A percentile compares a stretch with the other conserved stretches of the same genome.
Evolutionary conservation across 441 rosid species (phyloP).

Genomic region (Omphalea diandra): DNA sequence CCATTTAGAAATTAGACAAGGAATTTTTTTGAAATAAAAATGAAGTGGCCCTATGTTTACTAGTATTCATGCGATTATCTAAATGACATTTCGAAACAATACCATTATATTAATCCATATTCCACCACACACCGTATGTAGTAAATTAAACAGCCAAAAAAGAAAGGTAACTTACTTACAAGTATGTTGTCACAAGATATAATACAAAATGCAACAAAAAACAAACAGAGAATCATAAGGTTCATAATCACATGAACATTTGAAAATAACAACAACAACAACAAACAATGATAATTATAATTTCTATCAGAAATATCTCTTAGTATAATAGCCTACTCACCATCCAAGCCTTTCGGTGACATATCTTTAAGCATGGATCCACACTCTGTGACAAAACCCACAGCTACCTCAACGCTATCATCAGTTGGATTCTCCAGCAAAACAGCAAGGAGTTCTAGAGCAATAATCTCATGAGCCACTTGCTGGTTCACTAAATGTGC

Average conservation of each 20-base stretch:
- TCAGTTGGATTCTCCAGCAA: constrained; percentile 78
- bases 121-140: not conserved
- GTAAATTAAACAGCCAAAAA: not conserved
- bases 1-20: not conserved
- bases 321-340: constrained; percentile 36
- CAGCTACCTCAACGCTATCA: constrained; percentile 96
- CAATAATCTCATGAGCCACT: constrained; percentile 84
- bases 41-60: not conserved
- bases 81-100: not conserved
- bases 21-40: not conserved
- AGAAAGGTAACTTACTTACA: too few species aligned
- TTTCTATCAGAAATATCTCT: not conserved
- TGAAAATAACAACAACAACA: not conserved
- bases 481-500: constrained; percentile 95
- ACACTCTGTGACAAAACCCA: constrained; percentile 84
- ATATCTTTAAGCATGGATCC: constrained; percentile 88
- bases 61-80: not conserved
- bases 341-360: constrained; percentile 84
- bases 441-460: constrained; percentile 67
- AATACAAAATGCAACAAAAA: too few species aligned
- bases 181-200: not conserved
- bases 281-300: not conserved
- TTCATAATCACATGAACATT: not conserved
- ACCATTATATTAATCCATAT: not conserved
- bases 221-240: not conserved